phyloP scores from a whole-genome alignment of 2,329 filamentous ascomycete species.

The Exophiala alcalophila region DNA sequence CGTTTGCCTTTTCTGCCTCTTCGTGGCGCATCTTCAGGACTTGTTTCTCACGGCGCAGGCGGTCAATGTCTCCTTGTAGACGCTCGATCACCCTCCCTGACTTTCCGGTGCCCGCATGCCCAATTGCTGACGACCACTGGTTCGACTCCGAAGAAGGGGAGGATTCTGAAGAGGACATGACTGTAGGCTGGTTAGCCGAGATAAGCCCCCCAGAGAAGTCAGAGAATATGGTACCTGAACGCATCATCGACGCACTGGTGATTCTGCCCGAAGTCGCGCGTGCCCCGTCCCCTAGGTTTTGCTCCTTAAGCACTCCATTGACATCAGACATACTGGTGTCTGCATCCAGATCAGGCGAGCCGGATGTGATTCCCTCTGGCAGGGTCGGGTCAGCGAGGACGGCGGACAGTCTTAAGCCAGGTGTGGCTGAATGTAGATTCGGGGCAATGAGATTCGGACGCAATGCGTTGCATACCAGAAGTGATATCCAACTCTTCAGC shows the following conservation, averaged over 20 bases:
- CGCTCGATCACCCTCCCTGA: conserved; percentile 52
- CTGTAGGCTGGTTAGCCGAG: conserved; percentile 9
- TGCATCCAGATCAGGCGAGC: conserved; percentile 14
- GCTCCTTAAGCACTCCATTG: conserved; percentile 29
- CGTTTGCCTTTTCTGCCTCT: conserved; percentile 47
- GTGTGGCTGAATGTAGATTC: not conserved
- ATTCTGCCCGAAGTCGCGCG: conserved; percentile 25
- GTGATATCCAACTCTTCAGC: conserved; percentile 2
- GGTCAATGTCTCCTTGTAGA: conserved; percentile 50
- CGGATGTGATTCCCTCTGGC: conserved; percentile 3
- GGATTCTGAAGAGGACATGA: conserved; percentile 24
- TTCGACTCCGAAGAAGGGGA: conserved; percentile 32
- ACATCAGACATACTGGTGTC: conserved; percentile 25
- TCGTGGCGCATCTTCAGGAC: conserved; percentile 46
- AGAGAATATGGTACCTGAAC: conserved; percentile 20
- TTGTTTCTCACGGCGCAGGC: conserved; percentile 46
- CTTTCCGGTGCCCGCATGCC: conserved; percentile 49
- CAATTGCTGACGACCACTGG: conserved; percentile 51
- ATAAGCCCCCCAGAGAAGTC: not conserved
- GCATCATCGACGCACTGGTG: conserved; percentile 27
- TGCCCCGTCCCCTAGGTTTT: conserved; percentile 19
- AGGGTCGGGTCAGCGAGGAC: conserved; percentile 10
- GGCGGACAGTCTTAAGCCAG: not conserved
- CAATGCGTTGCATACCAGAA: conserved; percentile 7
- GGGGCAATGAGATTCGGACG: not conserved